A percentile compares a stretch with the other conserved stretches of the same genome.
Evolutionary conservation across 805 yeast species (phyloP).

Genomic region (Starmerella sp.): DNA sequence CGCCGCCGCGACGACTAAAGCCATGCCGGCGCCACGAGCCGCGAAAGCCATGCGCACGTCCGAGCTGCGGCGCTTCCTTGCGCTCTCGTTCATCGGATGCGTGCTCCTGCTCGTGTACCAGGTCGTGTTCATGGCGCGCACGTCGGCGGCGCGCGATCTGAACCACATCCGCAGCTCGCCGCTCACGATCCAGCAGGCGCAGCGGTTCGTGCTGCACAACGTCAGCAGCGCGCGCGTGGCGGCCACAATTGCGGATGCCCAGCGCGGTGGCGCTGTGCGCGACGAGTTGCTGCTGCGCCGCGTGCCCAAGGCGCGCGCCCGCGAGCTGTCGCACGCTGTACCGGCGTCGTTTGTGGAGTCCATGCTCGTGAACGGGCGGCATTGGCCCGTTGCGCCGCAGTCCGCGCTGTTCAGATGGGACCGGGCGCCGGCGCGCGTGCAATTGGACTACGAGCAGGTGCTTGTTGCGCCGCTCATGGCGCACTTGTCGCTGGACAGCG

Average conservation of each 20-base stretch:
- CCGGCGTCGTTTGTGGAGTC: background rate
- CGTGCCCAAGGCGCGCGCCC: background rate
- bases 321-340: background rate
- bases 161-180: constrained; percentile 20
- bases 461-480: background rate
- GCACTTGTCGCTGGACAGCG: background rate
- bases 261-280: background rate
- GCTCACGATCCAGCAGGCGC: constrained; percentile 15
- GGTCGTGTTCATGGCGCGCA: constrained; percentile 24
- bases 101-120: constrained; percentile 20
- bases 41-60: background rate
- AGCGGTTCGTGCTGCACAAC: constrained; percentile 13
- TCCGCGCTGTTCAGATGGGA: background rate
- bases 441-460: background rate
- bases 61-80: constrained; percentile 24
- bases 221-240: background rate
- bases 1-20: too few species aligned
- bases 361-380: background rate
- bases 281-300: background rate
- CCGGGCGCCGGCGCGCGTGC: background rate
- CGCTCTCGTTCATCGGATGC: constrained; percentile 16
- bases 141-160: constrained; percentile 25
- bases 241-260: background rate
- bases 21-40: too few species aligned
- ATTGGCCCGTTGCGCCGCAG: background rate